Evolutionary conservation across 257 asterid species (phyloP).

Genomic region (Solanum peruvianum): DNA sequence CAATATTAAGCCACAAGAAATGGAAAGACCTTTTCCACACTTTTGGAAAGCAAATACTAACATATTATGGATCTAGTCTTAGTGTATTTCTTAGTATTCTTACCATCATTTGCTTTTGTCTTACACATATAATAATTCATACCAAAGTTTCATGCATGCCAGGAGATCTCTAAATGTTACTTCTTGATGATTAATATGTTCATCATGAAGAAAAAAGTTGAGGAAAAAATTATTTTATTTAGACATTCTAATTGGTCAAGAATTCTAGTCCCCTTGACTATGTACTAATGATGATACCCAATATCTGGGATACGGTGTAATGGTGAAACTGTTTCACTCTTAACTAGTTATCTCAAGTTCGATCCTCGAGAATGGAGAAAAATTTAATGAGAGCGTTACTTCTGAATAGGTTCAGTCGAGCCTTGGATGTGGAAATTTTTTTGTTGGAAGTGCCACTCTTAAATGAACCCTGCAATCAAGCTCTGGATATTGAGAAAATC

Average conservation of each 20-base stretch:
- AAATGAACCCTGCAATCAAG: too few relatives aligned
- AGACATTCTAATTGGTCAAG: not conserved
- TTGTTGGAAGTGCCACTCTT: not conserved
- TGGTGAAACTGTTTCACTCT: fast-evolving
- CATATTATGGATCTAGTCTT: not conserved
- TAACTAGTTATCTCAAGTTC: fast-evolving
- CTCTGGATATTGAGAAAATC: fast-evolving
- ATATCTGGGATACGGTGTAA: fast-evolving
- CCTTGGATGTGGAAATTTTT: fast-evolving
- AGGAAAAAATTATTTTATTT: not conserved
- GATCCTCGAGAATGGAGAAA: fast-evolving
- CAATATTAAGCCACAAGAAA: not conserved
- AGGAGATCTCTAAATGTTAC: not conserved
- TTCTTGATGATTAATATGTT: not conserved
- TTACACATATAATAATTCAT: not conserved
- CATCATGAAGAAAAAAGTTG: not conserved
- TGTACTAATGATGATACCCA: not conserved
- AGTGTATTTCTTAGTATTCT: not conserved
- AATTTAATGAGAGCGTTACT: fast-evolving
- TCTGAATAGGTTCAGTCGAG: fast-evolving
- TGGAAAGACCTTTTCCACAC: not conserved
- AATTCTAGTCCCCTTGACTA: not conserved
- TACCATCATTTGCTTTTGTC: not conserved
- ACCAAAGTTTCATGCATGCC: not conserved
- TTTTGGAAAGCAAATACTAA: not conserved